Conservation (phyloP, 495 filamentous ascomycete genomes). For the Recurvomyces mirabilis region DNA sequence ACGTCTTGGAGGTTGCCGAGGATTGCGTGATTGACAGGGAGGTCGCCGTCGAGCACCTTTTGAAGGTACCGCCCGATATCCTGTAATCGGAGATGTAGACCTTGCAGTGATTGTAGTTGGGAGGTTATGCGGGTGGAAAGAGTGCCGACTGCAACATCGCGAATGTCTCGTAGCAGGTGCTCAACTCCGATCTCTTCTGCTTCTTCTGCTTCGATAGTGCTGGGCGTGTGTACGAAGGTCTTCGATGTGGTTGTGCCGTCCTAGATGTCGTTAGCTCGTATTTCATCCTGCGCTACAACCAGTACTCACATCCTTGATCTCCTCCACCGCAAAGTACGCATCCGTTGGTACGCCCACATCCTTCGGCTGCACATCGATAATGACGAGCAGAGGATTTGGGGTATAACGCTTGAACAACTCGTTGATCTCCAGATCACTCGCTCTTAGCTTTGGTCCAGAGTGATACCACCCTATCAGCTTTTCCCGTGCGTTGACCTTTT, state of each 20-base stretch:
- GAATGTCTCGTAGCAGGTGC: slow-evolving; percentile 93
- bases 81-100: slow-evolving; percentile 84
- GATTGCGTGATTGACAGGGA: slow-evolving; percentile 95
- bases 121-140: slow-evolving; percentile 95
- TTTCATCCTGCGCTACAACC: background rate
- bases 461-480: slow-evolving; percentile 99
- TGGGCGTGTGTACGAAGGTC: slow-evolving; percentile 98
- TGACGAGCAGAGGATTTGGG: slow-evolving; percentile 87
- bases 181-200: slow-evolving; percentile 98
- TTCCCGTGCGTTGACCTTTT: slow-evolving; percentile 97
- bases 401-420: slow-evolving; percentile 99
- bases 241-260: slow-evolving; percentile 94
- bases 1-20: slow-evolving; percentile 96
- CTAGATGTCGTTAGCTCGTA: slow-evolving; percentile 38
- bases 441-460: slow-evolving; percentile 91
- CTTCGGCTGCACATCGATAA: slow-evolving; percentile 97
- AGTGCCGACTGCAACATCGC: slow-evolving; percentile 96
- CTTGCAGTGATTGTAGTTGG: slow-evolving; percentile 94
- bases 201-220: slow-evolving; percentile 97
- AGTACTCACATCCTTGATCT: slow-evolving; percentile 91
- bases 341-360: slow-evolving; percentile 96
- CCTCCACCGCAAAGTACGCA: slow-evolving; percentile 97
- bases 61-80: slow-evolving; percentile 93
- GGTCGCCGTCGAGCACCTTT: slow-evolving; percentile 82
- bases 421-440: slow-evolving; percentile 97